Conservation (phyloP, 75 land plant species). For the Selaginella moellendorffii region DNA sequence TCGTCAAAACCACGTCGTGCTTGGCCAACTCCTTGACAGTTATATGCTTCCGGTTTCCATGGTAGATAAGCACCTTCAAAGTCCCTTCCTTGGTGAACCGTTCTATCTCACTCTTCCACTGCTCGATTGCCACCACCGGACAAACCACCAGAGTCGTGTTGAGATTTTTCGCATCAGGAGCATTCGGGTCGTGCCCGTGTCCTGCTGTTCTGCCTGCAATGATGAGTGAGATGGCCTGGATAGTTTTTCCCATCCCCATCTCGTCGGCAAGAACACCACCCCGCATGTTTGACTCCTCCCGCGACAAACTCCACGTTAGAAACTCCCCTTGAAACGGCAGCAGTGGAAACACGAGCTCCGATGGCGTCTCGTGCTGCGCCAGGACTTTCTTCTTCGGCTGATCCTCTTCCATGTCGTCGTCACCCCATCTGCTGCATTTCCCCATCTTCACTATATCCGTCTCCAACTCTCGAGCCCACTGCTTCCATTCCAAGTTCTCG, state of each 20-base stretch:
- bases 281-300: conserved; percentile 40
- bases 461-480: background rate
- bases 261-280: conserved; percentile 98
- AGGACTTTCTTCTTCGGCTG: background rate
- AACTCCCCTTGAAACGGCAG: conserved; percentile 85
- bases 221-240: conserved; percentile 80
- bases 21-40: conserved; percentile 27
- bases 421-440: background rate
- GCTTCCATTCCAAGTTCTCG: background rate
- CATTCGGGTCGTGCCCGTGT: background rate
- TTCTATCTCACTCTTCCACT: conserved; percentile 71
- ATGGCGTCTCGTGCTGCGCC: conserved; percentile 28
- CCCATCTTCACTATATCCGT: background rate
- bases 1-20: conserved; percentile 74
- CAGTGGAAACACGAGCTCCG: conserved; percentile 46
- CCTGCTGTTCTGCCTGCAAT: conserved; percentile 24
- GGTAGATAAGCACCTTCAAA: conserved; percentile 53
- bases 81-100: conserved; percentile 48
- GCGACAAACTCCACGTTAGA: conserved; percentile 75
- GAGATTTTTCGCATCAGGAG: conserved; percentile 4
- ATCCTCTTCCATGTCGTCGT: background rate
- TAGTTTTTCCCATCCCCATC: conserved; percentile 98
- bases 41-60: conserved; percentile 46
- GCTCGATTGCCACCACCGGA: conserved; percentile 77
- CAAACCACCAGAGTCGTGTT: conserved; percentile 74